Evolutionary conservation across 441 rosid species (phyloP).

Genomic region (Jatropha multifida): DNA sequence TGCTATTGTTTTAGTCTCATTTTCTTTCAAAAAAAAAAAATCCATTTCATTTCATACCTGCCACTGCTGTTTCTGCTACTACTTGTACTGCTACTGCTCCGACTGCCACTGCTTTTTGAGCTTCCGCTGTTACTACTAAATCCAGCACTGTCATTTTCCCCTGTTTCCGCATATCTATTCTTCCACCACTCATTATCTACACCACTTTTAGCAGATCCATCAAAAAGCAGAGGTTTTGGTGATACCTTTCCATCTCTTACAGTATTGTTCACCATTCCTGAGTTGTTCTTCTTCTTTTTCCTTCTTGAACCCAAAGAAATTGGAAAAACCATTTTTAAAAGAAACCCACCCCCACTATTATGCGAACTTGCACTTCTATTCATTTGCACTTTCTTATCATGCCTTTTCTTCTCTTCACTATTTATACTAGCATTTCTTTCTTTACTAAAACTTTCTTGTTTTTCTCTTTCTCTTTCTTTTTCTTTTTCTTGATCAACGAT

Average conservation of each 20-base stretch:
- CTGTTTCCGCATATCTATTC: slow-evolving; percentile 33
- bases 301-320: slow-evolving; percentile 42
- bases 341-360: slow-evolving; percentile 46
- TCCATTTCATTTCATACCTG: slow-evolving; percentile 24
- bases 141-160: slow-evolving; percentile 42
- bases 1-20: too few relatives aligned
- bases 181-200: slow-evolving; percentile 76
- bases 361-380: slow-evolving; percentile 39
- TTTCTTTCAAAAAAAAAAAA: not conserved
- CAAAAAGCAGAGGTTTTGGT: slow-evolving; percentile 49
- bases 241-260: slow-evolving; percentile 36
- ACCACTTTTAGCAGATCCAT: slow-evolving; percentile 36
- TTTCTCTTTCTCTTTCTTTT: too few relatives aligned
- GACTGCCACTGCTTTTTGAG: slow-evolving; percentile 47
- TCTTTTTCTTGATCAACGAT: slow-evolving; percentile 23
- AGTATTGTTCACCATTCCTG: slow-evolving; percentile 12
- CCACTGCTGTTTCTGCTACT: slow-evolving; percentile 36
- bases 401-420: slow-evolving; percentile 26
- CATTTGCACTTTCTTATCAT: slow-evolving; percentile 21
- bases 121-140: slow-evolving; percentile 48
- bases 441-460: slow-evolving; percentile 18
- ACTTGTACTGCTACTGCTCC: slow-evolving; percentile 36
- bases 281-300: slow-evolving; percentile 32
- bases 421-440: slow-evolving; percentile 2
- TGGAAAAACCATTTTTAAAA: slow-evolving; percentile 72